A percentile compares a stretch with the other conserved stretches of the same genome.
These are phyloP conservation scores for Eucalyptus curtisii DNA, from an alignment of 345 rosid species.

Conservation along the genomic window DNA sequence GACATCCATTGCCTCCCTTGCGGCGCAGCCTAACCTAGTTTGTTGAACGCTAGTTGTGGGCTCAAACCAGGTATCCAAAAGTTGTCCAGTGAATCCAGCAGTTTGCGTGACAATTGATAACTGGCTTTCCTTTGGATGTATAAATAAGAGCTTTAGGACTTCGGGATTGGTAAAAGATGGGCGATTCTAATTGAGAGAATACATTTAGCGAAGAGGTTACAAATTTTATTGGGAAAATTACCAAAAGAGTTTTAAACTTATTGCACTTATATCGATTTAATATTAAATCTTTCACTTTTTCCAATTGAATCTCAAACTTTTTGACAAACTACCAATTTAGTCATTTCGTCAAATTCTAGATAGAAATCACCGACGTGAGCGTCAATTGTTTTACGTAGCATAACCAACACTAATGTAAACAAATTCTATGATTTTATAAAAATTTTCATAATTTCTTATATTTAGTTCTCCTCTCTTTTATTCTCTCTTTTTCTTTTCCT, in stretches of 20 bases:
- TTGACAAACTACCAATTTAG: no score
- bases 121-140: background rate
- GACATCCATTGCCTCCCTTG: background rate
- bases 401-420: rapidly evolving
- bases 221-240: background rate
- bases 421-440: no score
- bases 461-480: no score
- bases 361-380: rapidly evolving
- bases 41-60: background rate
- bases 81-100: background rate
- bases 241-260: background rate
- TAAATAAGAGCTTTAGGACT: background rate
- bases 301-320: no score
- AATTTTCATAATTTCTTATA: no score
- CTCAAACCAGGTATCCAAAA: background rate
- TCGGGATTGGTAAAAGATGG: background rate
- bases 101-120: background rate
- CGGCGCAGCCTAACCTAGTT: background rate
- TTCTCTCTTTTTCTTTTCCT: no score
- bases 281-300: background rate
- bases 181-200: background rate
- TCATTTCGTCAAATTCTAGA: rapidly evolving
- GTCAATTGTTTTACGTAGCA: rapidly evolving
- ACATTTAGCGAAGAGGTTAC: background rate
- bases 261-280: no score